A percentile compares a stretch with the other conserved stretches of the same genome.
These are phyloP conservation scores for Phytophthora idaei DNA, from an alignment of 352 stramenopile genomes.

Conservation along the genomic window DNA sequence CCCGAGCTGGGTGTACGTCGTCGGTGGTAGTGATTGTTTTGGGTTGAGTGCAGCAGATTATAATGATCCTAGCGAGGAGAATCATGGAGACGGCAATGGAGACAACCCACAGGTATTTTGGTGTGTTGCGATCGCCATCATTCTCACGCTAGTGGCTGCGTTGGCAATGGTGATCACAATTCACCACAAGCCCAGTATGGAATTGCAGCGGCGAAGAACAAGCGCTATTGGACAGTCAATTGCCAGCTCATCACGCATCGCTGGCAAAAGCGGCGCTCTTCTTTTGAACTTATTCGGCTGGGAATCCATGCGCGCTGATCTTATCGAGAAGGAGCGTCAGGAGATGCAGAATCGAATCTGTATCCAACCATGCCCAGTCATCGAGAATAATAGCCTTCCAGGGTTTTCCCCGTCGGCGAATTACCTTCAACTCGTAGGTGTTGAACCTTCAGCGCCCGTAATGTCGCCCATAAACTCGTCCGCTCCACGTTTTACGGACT, in stretches of 20 bases:
- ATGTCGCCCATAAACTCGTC: slow-evolving; percentile 28
- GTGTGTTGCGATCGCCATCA: slow-evolving; percentile 28
- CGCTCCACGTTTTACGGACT: slow-evolving; percentile 25
- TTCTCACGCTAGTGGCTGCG: slow-evolving; percentile 29
- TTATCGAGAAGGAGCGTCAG: slow-evolving; percentile 49
- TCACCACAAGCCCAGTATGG: slow-evolving; percentile 22
- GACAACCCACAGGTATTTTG: slow-evolving; percentile 27
- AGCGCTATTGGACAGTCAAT: slow-evolving; percentile 22
- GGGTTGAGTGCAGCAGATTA: background rate
- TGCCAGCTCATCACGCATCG: slow-evolving; percentile 5
- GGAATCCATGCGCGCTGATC: slow-evolving; percentile 46
- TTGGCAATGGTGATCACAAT: slow-evolving; percentile 30
- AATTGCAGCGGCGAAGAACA: slow-evolving; percentile 14
- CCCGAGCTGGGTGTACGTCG: slow-evolving; percentile 19
- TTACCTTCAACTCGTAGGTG: slow-evolving; percentile 29
- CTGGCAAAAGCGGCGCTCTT: slow-evolving; percentile 23
- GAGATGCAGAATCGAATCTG: slow-evolving; percentile 16
- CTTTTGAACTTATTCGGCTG: slow-evolving; percentile 52
- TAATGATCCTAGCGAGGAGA: background rate
- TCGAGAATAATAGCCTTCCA: slow-evolving; percentile 15
- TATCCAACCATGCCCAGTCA: background rate
- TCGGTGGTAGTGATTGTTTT: slow-evolving; percentile 37
- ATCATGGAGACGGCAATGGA: background rate
- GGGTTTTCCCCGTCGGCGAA: slow-evolving; percentile 16
- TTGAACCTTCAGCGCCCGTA: slow-evolving; percentile 21